Evolutionary conservation across 768 basidiomycete genomes (phyloP).

Genomic region (Lentinula sp.): DNA sequence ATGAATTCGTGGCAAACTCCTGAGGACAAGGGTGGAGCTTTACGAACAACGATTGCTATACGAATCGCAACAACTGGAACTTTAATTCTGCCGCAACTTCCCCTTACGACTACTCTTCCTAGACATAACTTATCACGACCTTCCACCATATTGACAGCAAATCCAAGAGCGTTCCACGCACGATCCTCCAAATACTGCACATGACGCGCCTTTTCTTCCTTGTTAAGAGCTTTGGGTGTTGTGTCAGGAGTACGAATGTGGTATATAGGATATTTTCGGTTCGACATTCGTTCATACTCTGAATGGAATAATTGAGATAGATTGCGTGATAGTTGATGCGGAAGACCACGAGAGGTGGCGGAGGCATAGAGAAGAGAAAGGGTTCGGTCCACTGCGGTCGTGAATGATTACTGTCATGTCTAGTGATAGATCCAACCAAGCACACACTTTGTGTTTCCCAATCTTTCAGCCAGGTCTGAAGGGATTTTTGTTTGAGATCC

Average conservation of each 20-base stretch:
- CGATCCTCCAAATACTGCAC: constrained; percentile 25
- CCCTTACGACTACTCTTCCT: constrained; percentile 34
- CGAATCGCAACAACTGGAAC: no score
- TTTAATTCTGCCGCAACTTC: constrained; percentile 1
- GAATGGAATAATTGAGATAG: constrained; percentile 32
- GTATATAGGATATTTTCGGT: constrained; percentile 18
- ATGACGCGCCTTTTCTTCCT: constrained; percentile 14
- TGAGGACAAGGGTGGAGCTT: no score
- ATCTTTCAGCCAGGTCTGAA: constrained; percentile 35
- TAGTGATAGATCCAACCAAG: neutral
- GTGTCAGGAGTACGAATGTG: constrained; percentile 8
- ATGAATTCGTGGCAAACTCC: no score
- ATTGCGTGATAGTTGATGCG: constrained; percentile 56
- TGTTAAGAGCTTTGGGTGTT: constrained; percentile 8
- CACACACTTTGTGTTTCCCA: constrained; percentile 55
- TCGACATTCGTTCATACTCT: constrained; percentile 25
- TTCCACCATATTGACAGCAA: constrained; percentile 56
- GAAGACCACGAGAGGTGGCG: constrained; percentile 54
- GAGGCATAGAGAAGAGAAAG: constrained; percentile 57
- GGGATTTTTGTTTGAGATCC: constrained; percentile 19
- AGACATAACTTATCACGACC: constrained; percentile 42
- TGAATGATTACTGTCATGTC: neutral
- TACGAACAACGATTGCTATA: no score
- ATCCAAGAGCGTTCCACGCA: constrained; percentile 42
- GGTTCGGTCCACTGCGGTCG: constrained; percentile 56